phyloP scores from a whole-genome alignment of 2,329 filamentous ascomycete genomes.

The Paecilomyces sp. region DNA sequence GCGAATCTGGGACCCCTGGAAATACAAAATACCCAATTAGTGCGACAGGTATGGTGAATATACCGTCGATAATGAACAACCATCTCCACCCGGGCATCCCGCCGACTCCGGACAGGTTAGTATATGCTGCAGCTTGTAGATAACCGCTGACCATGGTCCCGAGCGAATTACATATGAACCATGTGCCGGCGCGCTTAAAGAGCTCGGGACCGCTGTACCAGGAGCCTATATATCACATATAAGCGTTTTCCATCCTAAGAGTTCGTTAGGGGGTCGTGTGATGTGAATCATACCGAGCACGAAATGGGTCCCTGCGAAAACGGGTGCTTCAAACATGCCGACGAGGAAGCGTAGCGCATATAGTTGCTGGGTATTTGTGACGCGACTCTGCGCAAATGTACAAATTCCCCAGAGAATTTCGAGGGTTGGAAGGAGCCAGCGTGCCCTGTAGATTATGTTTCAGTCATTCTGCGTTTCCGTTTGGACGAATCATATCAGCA shows the following conservation, averaged over 20 bases:
- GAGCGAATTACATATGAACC: constrained; percentile 47
- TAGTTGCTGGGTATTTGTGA: constrained; percentile 23
- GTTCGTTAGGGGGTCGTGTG: not conserved
- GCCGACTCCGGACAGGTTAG: constrained; percentile 42
- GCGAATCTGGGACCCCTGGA: constrained; percentile 34
- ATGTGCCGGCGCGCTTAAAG: constrained; percentile 50
- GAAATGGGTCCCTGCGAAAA: constrained; percentile 26
- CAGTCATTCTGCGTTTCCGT: constrained; percentile 9
- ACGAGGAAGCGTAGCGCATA: constrained; percentile 28
- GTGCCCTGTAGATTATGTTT: not conserved
- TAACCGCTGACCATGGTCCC: constrained; percentile 54
- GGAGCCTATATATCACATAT: constrained; percentile 13
- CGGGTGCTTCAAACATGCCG: constrained; percentile 25
- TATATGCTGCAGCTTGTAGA: constrained; percentile 48
- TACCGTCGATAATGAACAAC: constrained; percentile 53
- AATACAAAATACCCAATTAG: constrained; percentile 47
- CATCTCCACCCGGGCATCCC: constrained; percentile 48
- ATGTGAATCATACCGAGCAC: constrained; percentile 15
- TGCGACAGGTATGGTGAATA: constrained; percentile 51
- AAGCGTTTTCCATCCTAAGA: not conserved
- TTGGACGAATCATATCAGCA: not conserved
- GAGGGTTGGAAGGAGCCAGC: constrained; percentile 15
- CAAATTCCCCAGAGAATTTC: constrained; percentile 28
- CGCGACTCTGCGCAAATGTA: constrained; percentile 25
- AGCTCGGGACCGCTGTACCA: constrained; percentile 41